Conservation (phyloP, 106 monocot species). For the Allium cepa region DNA sequence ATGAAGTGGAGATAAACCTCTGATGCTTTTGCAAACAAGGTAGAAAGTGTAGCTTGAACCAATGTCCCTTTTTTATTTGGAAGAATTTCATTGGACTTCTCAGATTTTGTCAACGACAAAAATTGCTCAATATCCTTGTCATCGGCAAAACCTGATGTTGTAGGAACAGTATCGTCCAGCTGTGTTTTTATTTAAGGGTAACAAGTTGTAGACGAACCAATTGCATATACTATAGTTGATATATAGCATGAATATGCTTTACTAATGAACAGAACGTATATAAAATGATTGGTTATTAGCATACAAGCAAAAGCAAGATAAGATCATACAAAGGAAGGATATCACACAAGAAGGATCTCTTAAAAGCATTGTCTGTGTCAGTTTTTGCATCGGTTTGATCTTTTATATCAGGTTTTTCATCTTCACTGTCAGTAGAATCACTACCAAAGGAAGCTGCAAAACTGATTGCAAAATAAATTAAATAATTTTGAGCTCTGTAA, state of each 20-base stretch:
- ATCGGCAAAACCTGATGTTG: slow-evolving; percentile 11
- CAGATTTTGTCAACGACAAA: slow-evolving; percentile 8
- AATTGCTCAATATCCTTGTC: slow-evolving; percentile 16
- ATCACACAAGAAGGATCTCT: slow-evolving; percentile 23
- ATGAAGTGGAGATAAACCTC: slow-evolving; percentile 13
- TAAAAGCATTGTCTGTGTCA: slow-evolving; percentile 8
- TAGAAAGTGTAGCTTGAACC: slow-evolving; percentile 71
- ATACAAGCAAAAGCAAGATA: not conserved
- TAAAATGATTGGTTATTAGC: not conserved
- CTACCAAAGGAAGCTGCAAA: slow-evolving; percentile 78
- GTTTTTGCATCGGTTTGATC: slow-evolving; percentile 14
- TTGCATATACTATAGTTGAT: no score
- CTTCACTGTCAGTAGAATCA: slow-evolving; percentile 40
- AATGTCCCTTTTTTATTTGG: slow-evolving; percentile 37
- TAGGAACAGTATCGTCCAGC: slow-evolving; percentile 9
- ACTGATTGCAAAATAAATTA: slow-evolving; percentile 21
- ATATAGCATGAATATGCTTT: no score
- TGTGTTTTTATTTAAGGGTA: slow-evolving; percentile 34
- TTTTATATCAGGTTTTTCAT: slow-evolving; percentile 12
- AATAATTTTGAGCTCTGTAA: no score
- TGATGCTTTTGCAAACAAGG: slow-evolving; percentile 51
- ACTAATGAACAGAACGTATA: not conserved
- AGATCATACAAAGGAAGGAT: slow-evolving; percentile 21
- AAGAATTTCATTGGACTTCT: slow-evolving; percentile 20
- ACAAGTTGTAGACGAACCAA: not conserved